These are phyloP conservation scores for Erodium texanum DNA, from an alignment of 441 rosid species.

Conservation along the genomic window DNA sequence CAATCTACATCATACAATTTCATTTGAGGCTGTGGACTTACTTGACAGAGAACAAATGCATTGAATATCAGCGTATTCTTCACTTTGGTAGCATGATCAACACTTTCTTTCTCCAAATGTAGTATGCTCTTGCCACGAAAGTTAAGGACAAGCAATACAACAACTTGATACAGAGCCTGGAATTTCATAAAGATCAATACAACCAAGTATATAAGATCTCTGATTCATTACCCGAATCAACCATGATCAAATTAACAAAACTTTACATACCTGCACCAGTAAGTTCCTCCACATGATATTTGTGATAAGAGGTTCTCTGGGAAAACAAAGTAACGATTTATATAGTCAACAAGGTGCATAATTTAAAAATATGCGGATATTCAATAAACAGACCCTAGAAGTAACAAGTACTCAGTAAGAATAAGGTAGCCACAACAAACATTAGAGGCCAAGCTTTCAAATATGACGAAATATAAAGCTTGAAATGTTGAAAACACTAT, in stretches of 20 bases:
- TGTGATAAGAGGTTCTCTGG: constrained; percentile 82
- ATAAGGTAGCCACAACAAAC: too few relatives aligned
- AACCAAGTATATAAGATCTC: too few relatives aligned
- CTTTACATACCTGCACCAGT: constrained; percentile 53
- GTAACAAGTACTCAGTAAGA: too few relatives aligned
- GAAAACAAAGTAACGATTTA: not conserved
- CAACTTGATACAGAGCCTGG: constrained; percentile 83
- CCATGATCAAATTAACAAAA: too few relatives aligned
- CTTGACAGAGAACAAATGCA: constrained; percentile 88
- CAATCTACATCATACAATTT: not conserved
- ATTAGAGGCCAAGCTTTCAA: too few relatives aligned
- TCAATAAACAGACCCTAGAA: too few relatives aligned
- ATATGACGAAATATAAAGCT: too few relatives aligned
- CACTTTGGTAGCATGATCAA: constrained; percentile 43
- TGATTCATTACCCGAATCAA: too few relatives aligned
- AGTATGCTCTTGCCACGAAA: constrained; percentile 58
- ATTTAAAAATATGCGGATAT: too few relatives aligned
- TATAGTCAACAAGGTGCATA: not conserved
- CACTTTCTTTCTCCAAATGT: constrained; percentile 28
- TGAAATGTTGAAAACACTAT: too few relatives aligned
- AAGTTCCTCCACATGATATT: constrained; percentile 98
- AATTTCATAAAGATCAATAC: too few relatives aligned
- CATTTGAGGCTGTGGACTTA: constrained; percentile 26
- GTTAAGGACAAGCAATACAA: constrained; percentile 62
- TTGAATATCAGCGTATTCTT: constrained; percentile 88